Percentiles rank a stretch among this genome's conserved stretches.
Conservation (phyloP, 31 red algal genomes). For the Pterothamnion heteromorphum region DNA sequence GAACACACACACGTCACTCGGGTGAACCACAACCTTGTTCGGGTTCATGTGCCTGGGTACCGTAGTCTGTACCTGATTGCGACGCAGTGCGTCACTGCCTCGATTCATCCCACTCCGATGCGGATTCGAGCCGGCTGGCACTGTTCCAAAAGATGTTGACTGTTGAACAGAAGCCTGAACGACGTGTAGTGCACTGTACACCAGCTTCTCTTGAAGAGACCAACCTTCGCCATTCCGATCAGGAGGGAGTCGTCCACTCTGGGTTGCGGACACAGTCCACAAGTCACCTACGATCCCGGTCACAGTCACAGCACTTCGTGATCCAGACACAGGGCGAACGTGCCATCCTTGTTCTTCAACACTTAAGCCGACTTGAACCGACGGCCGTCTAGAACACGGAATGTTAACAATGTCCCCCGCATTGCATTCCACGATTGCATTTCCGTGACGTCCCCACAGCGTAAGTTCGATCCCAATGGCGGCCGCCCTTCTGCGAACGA, state of each 20-base stretch:
- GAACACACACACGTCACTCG: not conserved
- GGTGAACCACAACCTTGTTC: not conserved
- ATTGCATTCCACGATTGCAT: not conserved
- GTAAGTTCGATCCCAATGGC: not conserved
- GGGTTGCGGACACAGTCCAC: not conserved
- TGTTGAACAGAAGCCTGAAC: too few species aligned
- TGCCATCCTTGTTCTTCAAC: not conserved
- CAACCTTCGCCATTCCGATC: not conserved
- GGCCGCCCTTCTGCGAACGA: not conserved
- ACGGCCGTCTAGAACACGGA: not conserved
- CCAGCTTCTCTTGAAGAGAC: not conserved
- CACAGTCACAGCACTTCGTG: not conserved
- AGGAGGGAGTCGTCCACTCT: not conserved
- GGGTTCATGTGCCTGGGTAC: not conserved
- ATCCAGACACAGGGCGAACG: not conserved
- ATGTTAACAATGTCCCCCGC: not conserved
- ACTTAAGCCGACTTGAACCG: not conserved
- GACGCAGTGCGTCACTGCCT: too few species aligned
- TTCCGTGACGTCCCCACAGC: not conserved
- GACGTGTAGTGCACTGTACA: not conserved
- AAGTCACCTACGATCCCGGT: not conserved
- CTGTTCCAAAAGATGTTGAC: not conserved
- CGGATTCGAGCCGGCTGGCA: too few species aligned
- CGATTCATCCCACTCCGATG: too few species aligned
- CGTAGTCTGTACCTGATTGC: not conserved